Evolutionary conservation across 768 basidiomycete species (phyloP), one percentile per base, ranked within the genome.

Genomic region (Boletus rubescentipes): DNA sequence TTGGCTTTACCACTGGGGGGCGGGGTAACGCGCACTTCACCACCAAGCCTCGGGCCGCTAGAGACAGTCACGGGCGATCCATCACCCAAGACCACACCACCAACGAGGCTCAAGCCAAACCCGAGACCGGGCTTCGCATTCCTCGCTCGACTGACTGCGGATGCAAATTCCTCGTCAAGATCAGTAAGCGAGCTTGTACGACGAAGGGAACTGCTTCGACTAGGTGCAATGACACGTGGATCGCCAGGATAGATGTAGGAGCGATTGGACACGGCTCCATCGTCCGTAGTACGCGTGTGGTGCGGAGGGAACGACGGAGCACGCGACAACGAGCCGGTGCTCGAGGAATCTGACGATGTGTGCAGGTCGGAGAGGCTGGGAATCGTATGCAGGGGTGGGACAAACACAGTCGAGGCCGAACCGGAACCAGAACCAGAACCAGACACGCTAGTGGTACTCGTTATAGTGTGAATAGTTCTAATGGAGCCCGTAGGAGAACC

Each of bases 121-220:
- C 76, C 70, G 65, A 73, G 57, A 63, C 83, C 56, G 39, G 74
- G 73, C 34, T 74, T 69, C 11, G 74, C 69, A 31, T 71, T 73
- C 43, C 76, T 72, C 30, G 73, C 77, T 38, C 72, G 72, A 51
- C 71, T 70, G 43, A 78, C 65, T 20, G 73, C 80, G 21, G 73
- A 74, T 35, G 73, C 77, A 42, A 77, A 83, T 51, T 79, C 85
- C 51, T 82, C 74, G 69, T 76, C 89, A n/a, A 93, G 73, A 61
- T 92, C 90, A 0, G 86, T 86, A 73, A 88, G 77, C 0, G 87
- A 91, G 40, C 82, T 86, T n/a, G 86, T 88, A 39, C 87, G 74
- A 35, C 82, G 73, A 23, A 84, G 58, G 1, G 78, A 80, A 53
- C 79, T 80, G 61, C 81, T 82, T 34, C 83, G 77, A 50, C 84